Evolutionary conservation across 2,329 filamentous ascomycete species (phyloP).

Genomic region (Pyricularia pennisetigena): DNA sequence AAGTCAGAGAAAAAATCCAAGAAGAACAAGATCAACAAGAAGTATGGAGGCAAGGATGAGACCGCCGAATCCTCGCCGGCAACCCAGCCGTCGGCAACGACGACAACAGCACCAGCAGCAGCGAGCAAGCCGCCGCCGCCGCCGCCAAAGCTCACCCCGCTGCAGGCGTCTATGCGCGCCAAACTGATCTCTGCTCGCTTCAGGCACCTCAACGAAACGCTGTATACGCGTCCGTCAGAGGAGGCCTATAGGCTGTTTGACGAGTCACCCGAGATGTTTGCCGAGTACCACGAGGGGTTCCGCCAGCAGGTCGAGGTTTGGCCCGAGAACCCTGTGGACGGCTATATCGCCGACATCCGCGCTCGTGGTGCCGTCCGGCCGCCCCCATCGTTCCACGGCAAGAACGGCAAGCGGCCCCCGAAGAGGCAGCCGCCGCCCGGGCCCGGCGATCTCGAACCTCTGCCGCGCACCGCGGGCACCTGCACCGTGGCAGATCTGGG

Average conservation of each 20-base stretch:
- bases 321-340: conserved; percentile 93
- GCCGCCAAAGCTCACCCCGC: conserved; percentile 65
- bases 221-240: conserved; percentile 83
- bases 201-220: conserved; percentile 91
- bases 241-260: conserved; percentile 78
- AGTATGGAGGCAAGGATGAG: conserved; percentile 13
- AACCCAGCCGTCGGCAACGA: neutral
- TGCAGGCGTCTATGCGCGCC: conserved; percentile 88
- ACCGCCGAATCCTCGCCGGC: neutral
- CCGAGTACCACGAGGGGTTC: conserved; percentile 94
- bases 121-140: neutral
- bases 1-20: conserved; percentile 19
- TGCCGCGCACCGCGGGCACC: conserved; percentile 62
- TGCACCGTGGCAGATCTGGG: conserved; percentile 85
- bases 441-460: conserved; percentile 28
- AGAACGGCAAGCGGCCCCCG: conserved; percentile 9
- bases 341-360: conserved; percentile 66
- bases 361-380: conserved; percentile 40
- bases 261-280: conserved; percentile 83
- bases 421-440: conserved; percentile 13
- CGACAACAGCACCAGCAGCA: conserved; percentile 1
- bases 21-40: conserved; percentile 21
- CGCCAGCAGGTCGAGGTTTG: conserved; percentile 89
- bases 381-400: conserved; percentile 24
- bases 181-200: conserved; percentile 94